Evolutionary conservation across 352 stramenopile species (phyloP).

Genomic region (Globisporangium takayamanum): DNA sequence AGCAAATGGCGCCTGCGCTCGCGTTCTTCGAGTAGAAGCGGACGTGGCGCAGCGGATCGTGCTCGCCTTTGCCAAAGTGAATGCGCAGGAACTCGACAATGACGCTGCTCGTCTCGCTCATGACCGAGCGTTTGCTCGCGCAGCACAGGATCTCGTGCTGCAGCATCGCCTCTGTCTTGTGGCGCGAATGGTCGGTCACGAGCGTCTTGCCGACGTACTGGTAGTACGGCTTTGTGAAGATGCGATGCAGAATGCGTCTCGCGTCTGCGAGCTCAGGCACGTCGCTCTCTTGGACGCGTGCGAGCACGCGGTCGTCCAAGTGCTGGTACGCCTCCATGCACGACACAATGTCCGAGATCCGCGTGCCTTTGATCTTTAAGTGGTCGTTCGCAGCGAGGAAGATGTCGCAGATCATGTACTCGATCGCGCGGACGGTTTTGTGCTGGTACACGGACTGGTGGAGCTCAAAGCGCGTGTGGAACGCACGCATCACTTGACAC

Average conservation of each 20-base stretch:
- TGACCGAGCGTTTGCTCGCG: slow-evolving; percentile 24
- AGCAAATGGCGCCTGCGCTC: slow-evolving; percentile 36
- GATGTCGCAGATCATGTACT: slow-evolving; percentile 87
- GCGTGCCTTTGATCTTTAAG: slow-evolving; percentile 48
- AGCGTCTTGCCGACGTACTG: slow-evolving; percentile 63
- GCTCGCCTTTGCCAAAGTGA: slow-evolving; percentile 75
- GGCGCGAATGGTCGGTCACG: slow-evolving; percentile 35
- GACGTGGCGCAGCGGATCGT: slow-evolving; percentile 63
- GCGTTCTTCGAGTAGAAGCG: slow-evolving; percentile 80
- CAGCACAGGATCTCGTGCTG: slow-evolving; percentile 54
- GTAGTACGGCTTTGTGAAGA: slow-evolving; percentile 73
- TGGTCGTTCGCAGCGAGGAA: slow-evolving; percentile 63
- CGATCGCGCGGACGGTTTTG: slow-evolving; percentile 67
- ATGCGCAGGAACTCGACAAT: slow-evolving; percentile 79
- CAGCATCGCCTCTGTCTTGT: slow-evolving; percentile 42
- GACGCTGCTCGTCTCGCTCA: slow-evolving; percentile 39
- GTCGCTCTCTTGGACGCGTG: slow-evolving; percentile 70
- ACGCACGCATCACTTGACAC: slow-evolving; percentile 83
- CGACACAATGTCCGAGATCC: slow-evolving; percentile 60
- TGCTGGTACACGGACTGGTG: slow-evolving; percentile 88
- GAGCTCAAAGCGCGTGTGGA: slow-evolving; percentile 81
- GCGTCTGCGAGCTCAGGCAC: slow-evolving; percentile 35
- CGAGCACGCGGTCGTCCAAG: slow-evolving; percentile 75
- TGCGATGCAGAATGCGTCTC: slow-evolving; percentile 45
- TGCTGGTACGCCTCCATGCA: slow-evolving; percentile 75